Base-by-base conservation (phyloP, 2,329 filamentous ascomycete species). In the Ramularia endophylla region DNA sequence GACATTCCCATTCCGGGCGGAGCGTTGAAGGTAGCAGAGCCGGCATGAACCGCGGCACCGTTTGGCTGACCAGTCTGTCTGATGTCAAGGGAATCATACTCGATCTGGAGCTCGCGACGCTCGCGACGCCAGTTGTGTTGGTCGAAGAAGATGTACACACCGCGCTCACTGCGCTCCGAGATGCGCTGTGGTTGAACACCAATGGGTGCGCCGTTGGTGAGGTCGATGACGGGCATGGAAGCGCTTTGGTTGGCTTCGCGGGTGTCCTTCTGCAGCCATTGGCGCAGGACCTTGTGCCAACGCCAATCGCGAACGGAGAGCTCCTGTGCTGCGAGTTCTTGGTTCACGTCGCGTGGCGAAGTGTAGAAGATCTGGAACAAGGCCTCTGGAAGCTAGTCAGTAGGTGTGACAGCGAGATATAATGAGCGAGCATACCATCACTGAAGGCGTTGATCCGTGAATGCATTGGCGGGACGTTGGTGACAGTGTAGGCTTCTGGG, bases 321-420 rank as follows among this genome's bases (percentile, higher is more conserved):
- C 56, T 83, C 80, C 43, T 74, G 70, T 6, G 80, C 80, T 5
- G 79, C 80, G 33, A 80, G 66, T 56, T 84, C 80, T 56, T 84
- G 80, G 59, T 79, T 69, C 41, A 81, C 72, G 54, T 83, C 79
- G 44, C 77, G 69, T 11, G 80, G 78, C 65, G 78, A 75, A 48
- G 77, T 79, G 63, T 83, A 84, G 68, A 84, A 84, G 45, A 83
- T 81, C 56, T 78, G 80, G 58, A 84, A 81, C 4, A 84, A 67
- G 0, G 80, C 83, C 58, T 84, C 80, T 49, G 30, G 70, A 27
- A 27, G n/a, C n/a, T 9, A 29, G 27, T 55, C 38, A 51, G 50
- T 35, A 27, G 13, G 28, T 20, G 9, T n/a, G 18, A 5, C 9
- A 17, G 13, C 4, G 16, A 32, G 25, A 13, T 30, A 5, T 9